These are phyloP conservation scores for Phytophthora citrophthora DNA, from an alignment of 352 stramenopile genomes.

Conservation along the genomic window DNA sequence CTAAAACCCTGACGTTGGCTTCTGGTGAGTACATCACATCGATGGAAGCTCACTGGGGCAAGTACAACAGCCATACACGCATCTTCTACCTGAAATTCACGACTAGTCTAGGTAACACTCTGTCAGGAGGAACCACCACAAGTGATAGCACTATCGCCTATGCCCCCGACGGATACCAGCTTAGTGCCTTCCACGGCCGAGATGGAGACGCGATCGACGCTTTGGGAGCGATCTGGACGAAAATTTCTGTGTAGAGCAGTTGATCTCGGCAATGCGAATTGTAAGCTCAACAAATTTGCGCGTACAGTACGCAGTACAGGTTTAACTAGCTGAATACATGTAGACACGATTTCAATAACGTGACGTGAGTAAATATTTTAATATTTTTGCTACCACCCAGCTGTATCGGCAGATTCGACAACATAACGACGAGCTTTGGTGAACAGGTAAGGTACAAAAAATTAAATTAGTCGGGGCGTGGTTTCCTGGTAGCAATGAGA, in stretches of 20 bases:
- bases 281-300: too few relatives aligned
- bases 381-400: not conserved
- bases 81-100: slow-evolving; percentile 55
- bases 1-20: slow-evolving; percentile 40
- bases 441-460: too few relatives aligned
- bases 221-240: slow-evolving; percentile 55
- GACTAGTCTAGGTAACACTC: slow-evolving; percentile 40
- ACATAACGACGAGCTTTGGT: too few relatives aligned
- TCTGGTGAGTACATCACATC: slow-evolving; percentile 51
- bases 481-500: too few relatives aligned
- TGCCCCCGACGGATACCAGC: slow-evolving; percentile 48
- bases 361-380: not conserved
- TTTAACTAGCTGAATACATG: not conserved
- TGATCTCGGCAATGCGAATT: too few relatives aligned
- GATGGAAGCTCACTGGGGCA: slow-evolving; percentile 49
- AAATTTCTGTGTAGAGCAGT: slow-evolving; percentile 25
- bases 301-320: too few relatives aligned
- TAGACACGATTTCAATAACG: not conserved
- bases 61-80: slow-evolving; percentile 44
- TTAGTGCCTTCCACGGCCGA: slow-evolving; percentile 58
- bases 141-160: slow-evolving; percentile 35
- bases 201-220: slow-evolving; percentile 46
- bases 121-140: slow-evolving; percentile 39
- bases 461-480: too few relatives aligned
- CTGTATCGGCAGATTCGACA: not conserved